Evolutionary conservation across 2,329 filamentous ascomycete genomes (phyloP).

Genomic region (Drechslerella coelobrocha): DNA sequence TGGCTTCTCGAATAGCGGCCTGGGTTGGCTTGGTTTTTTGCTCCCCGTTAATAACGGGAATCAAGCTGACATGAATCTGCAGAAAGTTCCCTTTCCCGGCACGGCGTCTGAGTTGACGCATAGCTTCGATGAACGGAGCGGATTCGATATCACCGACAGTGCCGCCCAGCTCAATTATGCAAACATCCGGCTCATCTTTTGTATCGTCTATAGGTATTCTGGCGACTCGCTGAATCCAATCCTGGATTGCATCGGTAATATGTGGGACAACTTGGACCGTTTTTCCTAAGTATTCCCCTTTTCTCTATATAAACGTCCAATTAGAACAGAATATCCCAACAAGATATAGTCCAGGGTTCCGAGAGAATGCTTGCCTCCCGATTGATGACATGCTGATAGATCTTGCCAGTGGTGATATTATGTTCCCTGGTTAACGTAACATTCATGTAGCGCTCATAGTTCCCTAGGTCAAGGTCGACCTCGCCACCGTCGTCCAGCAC

Average conservation of each 20-base stretch:
- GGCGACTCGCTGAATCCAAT: conserved; percentile 88
- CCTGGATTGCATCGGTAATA: conserved; percentile 87
- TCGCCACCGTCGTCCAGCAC: conserved; percentile 84
- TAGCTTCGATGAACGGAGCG: conserved; percentile 84
- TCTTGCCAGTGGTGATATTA: conserved; percentile 98
- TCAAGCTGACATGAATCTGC: conserved; percentile 86
- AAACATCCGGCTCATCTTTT: conserved; percentile 82
- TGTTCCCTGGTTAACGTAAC: conserved; percentile 82
- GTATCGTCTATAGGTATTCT: conserved; percentile 86
- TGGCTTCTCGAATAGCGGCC: conserved; percentile 81
- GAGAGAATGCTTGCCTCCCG: conserved; percentile 61
- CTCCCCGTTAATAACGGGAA: conserved; percentile 77
- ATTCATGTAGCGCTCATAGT: conserved; percentile 81
- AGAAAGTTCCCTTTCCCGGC: conserved; percentile 81
- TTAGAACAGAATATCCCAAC: not conserved
- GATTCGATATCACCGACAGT: conserved; percentile 79
- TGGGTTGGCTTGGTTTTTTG: conserved; percentile 98
- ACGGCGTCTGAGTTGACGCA: conserved; percentile 77
- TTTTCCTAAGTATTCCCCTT: conserved; percentile 82
- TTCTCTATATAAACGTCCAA: conserved; percentile 56
- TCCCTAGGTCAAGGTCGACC: conserved; percentile 75
- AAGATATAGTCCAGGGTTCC: not conserved
- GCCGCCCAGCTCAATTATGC: conserved; percentile 73
- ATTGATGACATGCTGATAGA: conserved; percentile 87
- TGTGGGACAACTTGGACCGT: conserved; percentile 93